Evolutionary conservation across 352 stramenopile genomes (phyloP).

Genomic region (Globisporangium lucens): DNA sequence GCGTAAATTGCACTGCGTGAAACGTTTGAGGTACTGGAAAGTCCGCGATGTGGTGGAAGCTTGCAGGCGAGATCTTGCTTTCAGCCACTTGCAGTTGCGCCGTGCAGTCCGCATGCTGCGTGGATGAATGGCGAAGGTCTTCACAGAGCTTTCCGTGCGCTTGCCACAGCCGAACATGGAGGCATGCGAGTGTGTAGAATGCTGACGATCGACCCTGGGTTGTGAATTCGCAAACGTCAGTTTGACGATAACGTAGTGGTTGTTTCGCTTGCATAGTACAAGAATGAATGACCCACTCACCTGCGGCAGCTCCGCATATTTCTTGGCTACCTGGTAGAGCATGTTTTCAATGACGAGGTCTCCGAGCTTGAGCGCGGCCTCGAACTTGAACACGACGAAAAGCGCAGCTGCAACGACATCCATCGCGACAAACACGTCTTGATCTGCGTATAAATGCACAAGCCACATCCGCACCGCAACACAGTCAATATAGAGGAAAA

Average conservation of each 20-base stretch:
- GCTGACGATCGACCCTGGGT: conserved; percentile 20
- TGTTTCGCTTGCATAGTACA: background rate
- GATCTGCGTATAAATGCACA: conserved; percentile 14
- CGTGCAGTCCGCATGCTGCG: conserved; percentile 4
- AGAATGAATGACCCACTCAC: conserved; percentile 18
- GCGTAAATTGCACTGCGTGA: conserved; percentile 44
- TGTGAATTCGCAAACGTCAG: background rate
- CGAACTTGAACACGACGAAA: conserved; percentile 42
- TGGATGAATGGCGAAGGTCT: conserved; percentile 7
- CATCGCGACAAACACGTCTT: conserved; percentile 35
- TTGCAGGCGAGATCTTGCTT: conserved; percentile 15
- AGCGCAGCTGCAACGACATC: conserved; percentile 55
- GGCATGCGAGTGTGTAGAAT: conserved; percentile 35
- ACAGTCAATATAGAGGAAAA: background rate
- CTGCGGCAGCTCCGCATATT: conserved; percentile 49
- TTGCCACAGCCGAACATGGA: conserved; percentile 56
- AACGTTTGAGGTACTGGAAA: conserved; percentile 40
- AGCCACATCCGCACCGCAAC: background rate
- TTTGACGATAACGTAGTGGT: background rate
- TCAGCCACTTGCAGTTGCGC: conserved; percentile 2
- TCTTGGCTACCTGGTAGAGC: conserved; percentile 80
- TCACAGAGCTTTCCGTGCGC: conserved; percentile 27
- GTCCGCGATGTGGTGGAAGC: conserved; percentile 23
- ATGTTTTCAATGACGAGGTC: conserved; percentile 75
- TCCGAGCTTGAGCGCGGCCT: conserved; percentile 40